Conservation (phyloP, 1,284 basidiomycete species). For the Microbotryomycetes sp. region DNA sequence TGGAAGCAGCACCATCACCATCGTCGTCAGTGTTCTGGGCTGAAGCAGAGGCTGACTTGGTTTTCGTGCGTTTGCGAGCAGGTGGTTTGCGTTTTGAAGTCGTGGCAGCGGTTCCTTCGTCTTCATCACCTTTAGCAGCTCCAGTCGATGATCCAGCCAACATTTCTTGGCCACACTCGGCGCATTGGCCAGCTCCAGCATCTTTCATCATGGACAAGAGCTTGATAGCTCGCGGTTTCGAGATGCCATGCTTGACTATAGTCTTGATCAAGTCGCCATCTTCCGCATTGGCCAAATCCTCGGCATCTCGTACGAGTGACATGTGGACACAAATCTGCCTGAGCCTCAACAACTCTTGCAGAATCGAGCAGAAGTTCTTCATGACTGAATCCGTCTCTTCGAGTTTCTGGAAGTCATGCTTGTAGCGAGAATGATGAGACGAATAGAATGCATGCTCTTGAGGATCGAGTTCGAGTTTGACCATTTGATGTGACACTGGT, state of each 20-base stretch:
- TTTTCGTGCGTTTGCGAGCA: constrained; percentile 41
- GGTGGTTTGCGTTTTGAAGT: constrained; percentile 42
- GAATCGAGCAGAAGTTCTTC: constrained; percentile 96
- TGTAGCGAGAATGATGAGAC: constrained; percentile 76
- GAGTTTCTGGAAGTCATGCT: constrained; percentile 81
- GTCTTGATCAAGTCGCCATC: constrained; percentile 51
- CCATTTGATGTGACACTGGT: constrained; percentile 74
- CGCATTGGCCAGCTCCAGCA: constrained; percentile 69
- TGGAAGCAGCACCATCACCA: constrained; percentile 37
- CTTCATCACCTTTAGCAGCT: constrained; percentile 45
- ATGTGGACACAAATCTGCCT: constrained; percentile 97
- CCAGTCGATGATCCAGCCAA: constrained; percentile 17
- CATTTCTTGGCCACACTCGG: constrained; percentile 76
- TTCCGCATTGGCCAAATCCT: constrained; percentile 46
- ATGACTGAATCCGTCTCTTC: constrained; percentile 81
- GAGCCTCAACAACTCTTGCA: constrained; percentile 89
- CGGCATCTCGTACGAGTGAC: constrained; percentile 64
- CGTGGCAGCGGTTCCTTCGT: constrained; percentile 29
- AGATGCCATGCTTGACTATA: constrained; percentile 77
- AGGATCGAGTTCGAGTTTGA: constrained; percentile 74
- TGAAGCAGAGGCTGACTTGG: constrained; percentile 43
- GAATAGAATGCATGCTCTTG: constrained; percentile 83
- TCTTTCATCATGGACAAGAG: constrained; percentile 78
- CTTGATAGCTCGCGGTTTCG: constrained; percentile 61
- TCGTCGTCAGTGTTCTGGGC: constrained; percentile 51